Conservation (phyloP, 2,329 filamentous ascomycete species). For the Ophiostoma sp. region DNA sequence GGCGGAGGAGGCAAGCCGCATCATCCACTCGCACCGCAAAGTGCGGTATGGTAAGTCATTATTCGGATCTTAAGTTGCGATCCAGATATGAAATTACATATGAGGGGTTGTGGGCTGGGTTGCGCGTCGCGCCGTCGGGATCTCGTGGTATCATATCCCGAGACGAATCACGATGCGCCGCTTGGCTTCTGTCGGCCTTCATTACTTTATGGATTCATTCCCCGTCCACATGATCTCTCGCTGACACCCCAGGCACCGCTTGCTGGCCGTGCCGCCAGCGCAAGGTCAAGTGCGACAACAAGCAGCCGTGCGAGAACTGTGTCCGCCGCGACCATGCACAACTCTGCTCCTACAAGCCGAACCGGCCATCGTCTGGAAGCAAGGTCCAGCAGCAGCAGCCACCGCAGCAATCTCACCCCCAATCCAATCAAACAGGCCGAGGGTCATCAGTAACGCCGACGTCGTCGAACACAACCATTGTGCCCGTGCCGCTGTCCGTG, state of each 20-base stretch:
- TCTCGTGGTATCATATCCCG: conserved; percentile 5
- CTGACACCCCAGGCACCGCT: conserved; percentile 46
- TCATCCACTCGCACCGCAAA: conserved; percentile 64
- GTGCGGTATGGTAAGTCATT: conserved; percentile 57
- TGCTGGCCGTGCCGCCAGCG: conserved; percentile 64
- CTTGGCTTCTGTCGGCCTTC: not conserved
- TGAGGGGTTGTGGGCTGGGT: not conserved
- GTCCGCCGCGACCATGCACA: conserved; percentile 60
- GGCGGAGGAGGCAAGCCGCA: conserved; percentile 60
- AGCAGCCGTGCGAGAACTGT: conserved; percentile 63
- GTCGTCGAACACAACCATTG: conserved; percentile 19
- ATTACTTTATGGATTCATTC: not conserved
- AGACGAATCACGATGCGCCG: conserved; percentile 3
- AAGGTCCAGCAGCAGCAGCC: not conserved
- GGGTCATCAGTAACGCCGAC: conserved; percentile 22
- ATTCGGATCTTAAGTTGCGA: not conserved
- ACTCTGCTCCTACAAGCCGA: conserved; percentile 63
- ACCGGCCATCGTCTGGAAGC: conserved; percentile 37
- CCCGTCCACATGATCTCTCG: not conserved
- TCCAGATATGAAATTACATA: not conserved
- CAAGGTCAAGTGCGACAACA: conserved; percentile 65
- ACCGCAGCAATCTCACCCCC: not conserved
- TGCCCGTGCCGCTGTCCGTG: not conserved
- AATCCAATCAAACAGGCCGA: conserved; percentile 29
- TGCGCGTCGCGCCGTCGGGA: not conserved